Evolutionary conservation across 345 rosid genomes (phyloP).

Genomic region (Adansonia digitata): DNA sequence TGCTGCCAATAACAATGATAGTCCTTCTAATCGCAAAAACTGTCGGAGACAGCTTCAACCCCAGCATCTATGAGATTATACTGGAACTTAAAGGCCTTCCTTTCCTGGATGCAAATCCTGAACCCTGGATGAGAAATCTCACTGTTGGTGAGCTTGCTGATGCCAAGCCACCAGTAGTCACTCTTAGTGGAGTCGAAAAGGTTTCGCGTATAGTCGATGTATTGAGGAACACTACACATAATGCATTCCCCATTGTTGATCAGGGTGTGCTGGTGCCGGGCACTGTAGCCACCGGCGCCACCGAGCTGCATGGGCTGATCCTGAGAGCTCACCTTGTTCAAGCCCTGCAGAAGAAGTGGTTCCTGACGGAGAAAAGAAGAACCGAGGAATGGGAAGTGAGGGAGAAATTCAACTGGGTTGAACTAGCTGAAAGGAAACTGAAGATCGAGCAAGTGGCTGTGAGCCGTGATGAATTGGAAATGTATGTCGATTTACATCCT

Average conservation of each 20-base stretch:
- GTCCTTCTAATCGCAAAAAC: conserved; percentile 83
- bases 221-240: conserved; percentile 67
- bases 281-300: conserved; percentile 32
- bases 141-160: conserved; percentile 78
- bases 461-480: conserved; percentile 72
- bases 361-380: conserved; percentile 67
- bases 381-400: conserved; percentile 82
- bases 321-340: conserved; percentile 74
- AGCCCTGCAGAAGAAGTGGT: conserved; percentile 78
- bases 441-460: conserved; percentile 62
- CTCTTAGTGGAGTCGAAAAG: conserved; percentile 69
- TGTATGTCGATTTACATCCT: conserved; percentile 85
- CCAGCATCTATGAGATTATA: conserved; percentile 81
- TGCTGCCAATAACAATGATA: conserved; percentile 84
- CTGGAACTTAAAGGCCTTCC: conserved; percentile 82
- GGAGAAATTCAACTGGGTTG: conserved; percentile 71
- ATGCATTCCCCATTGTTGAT: conserved; percentile 66
- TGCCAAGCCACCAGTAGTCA: conserved; percentile 66
- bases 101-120: conserved; percentile 88
- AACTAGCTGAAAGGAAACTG: conserved; percentile 67
- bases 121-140: conserved; percentile 94
- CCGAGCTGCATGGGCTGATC: conserved; percentile 66
- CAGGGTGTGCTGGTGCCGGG: conserved; percentile 40
- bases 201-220: conserved; percentile 73
- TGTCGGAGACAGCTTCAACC: conserved; percentile 82